Percentiles rank a stretch among this genome's conserved stretches.
phyloP scores from a whole-genome alignment of 257 asterid genomes.

The Nicotiana otophora region DNA sequence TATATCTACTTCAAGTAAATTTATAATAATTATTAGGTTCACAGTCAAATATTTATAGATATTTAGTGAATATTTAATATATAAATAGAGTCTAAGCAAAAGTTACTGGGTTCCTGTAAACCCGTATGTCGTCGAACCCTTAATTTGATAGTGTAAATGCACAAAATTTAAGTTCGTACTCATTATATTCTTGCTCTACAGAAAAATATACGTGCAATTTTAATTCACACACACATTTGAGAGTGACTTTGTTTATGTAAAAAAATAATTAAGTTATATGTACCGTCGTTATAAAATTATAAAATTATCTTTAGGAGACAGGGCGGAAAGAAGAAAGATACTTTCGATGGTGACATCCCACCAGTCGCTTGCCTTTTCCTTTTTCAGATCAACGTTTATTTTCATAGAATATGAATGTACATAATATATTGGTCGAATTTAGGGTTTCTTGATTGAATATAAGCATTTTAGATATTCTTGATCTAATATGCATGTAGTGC shows the following conservation, averaged over 20 bases:
- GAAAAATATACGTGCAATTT: background rate
- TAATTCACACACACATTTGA: background rate
- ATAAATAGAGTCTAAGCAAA: too few species aligned
- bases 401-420: background rate
- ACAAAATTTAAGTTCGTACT: too few species aligned
- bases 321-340: conserved; percentile 8
- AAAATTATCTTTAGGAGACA: background rate
- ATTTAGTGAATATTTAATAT: too few species aligned
- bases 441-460: background rate
- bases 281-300: too few species aligned
- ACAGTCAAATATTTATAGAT: too few species aligned
- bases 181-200: too few species aligned
- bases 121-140: too few species aligned
- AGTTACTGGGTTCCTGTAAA: too few species aligned
- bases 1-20: too few species aligned
- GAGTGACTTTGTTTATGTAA: background rate
- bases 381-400: background rate
- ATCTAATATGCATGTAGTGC: background rate
- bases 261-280: too few species aligned
- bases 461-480: background rate
- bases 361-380: background rate
- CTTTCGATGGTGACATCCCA: conserved; percentile 16
- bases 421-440: background rate
- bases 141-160: too few species aligned
- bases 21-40: too few species aligned